A percentile compares a stretch with the other conserved stretches of the same genome.
phyloP scores from a whole-genome alignment of 306 rosid species.

The Ochetophila trinervis region DNA sequence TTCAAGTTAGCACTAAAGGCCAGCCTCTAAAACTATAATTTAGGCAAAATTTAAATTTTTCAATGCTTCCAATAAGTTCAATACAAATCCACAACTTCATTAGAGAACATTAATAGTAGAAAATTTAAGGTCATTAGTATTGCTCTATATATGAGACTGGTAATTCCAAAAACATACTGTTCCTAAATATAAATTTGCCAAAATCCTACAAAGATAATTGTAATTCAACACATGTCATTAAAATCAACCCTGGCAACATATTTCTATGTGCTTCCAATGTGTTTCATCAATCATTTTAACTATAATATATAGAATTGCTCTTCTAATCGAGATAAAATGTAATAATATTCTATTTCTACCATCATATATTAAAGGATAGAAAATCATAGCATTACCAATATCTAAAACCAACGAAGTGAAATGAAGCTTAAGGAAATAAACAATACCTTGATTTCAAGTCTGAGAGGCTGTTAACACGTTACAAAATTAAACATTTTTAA shows the following conservation, averaged over 20 bases:
- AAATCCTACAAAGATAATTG: constrained; percentile 60
- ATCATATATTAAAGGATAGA: no score
- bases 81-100: background rate
- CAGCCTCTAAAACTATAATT: constrained; percentile 18
- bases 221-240: no score
- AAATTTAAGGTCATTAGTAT: background rate
- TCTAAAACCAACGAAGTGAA: constrained; percentile 17
- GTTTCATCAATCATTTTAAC: no score
- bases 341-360: no score
- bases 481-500: constrained; percentile 26
- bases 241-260: no score
- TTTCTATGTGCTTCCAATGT: no score
- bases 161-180: constrained; percentile 98
- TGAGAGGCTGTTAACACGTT: constrained; percentile 81
- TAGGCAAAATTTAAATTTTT: constrained; percentile 10
- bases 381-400: constrained; percentile 53
- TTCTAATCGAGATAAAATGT: no score
- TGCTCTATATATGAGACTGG: constrained; percentile 81
- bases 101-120: background rate
- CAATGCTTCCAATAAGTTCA: constrained; percentile 16
- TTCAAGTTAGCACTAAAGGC: no score
- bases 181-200: constrained; percentile 95
- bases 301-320: no score
- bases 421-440: background rate
- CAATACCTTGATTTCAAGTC: constrained; percentile 96